Evolutionary conservation across 768 basidiomycete species (phyloP).

Genomic region (Agrocybe praecox): DNA sequence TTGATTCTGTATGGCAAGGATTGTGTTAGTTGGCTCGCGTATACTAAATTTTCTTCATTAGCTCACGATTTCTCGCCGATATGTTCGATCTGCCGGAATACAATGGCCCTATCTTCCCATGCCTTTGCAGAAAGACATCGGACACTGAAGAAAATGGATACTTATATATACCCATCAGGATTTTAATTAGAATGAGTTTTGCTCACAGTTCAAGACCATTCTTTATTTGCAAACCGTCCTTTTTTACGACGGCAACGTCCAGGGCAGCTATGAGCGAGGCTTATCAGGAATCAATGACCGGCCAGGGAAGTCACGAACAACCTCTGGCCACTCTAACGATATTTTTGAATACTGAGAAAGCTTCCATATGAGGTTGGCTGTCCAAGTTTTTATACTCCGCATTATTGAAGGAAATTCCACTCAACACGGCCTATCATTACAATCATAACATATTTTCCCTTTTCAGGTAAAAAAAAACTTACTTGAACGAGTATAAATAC

Average conservation of each 20-base stretch:
- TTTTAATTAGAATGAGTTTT: neutral
- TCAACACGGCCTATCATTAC: slow-evolving; percentile 63
- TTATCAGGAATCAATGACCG: slow-evolving; percentile 2
- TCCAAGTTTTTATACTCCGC: slow-evolving; percentile 72
- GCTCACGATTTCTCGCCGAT: slow-evolving; percentile 91
- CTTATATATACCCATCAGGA: neutral
- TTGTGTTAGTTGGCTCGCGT: neutral
- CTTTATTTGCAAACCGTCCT: slow-evolving; percentile 68
- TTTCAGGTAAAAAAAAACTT: slow-evolving; percentile 1
- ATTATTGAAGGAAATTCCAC: slow-evolving; percentile 62
- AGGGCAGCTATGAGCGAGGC: slow-evolving; percentile 64
- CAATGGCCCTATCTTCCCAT: slow-evolving; percentile 88
- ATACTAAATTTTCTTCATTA: slow-evolving; percentile 1
- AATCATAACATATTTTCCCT: neutral
- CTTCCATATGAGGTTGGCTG: slow-evolving; percentile 74
- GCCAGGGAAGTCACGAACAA: slow-evolving; percentile 21
- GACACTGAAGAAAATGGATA: slow-evolving; percentile 41
- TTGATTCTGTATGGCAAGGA: slow-evolving; percentile 29
- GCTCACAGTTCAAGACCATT: slow-evolving; percentile 76
- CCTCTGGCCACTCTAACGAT: slow-evolving; percentile 77
- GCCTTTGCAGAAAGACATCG: slow-evolving; percentile 82
- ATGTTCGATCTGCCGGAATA: slow-evolving; percentile 86
- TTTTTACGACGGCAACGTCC: slow-evolving; percentile 71
- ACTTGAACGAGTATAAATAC: slow-evolving; percentile 83
- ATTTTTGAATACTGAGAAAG: slow-evolving; percentile 71